Evolutionary conservation across 148 eudicot genomes (phyloP).

Genomic region (Chenopodium berlandieri): DNA sequence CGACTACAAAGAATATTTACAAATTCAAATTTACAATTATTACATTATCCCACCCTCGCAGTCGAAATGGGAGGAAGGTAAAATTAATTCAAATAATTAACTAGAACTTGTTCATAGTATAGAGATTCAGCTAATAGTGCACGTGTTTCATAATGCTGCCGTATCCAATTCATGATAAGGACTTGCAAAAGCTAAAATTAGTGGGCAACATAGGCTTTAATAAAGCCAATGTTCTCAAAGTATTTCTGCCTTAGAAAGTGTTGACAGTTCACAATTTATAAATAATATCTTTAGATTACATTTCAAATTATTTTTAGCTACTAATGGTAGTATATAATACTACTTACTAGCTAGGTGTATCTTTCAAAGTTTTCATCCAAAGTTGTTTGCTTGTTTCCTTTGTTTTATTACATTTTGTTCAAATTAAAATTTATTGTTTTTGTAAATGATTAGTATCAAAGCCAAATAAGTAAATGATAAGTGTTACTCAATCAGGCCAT

Average conservation of each 20-base stretch:
- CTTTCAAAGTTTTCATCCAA: neutral
- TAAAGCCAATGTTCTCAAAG: neutral
- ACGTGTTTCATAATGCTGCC: neutral
- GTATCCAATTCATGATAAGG: neutral
- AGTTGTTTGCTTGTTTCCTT: neutral
- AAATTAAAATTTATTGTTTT: neutral
- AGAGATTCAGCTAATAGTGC: neutral
- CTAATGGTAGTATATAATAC: neutral
- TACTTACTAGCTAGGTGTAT: neutral
- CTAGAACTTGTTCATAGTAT: no score
- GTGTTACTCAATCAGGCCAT: no score
- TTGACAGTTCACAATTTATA: neutral
- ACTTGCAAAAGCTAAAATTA: neutral
- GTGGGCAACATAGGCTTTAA: neutral
- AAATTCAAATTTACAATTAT: no score
- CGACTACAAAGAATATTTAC: no score
- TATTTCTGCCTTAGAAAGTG: neutral
- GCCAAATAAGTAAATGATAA: no score
- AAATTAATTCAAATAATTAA: no score
- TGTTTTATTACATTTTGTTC: neutral
- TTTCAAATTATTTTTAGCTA: neutral
- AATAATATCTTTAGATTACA: neutral
- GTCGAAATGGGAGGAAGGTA: no score
- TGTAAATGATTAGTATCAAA: no score
- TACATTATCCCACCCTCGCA: no score